Evolutionary conservation across 768 basidiomycete species (phyloP).

Genomic region (Dacryopinax spathularia): DNA sequence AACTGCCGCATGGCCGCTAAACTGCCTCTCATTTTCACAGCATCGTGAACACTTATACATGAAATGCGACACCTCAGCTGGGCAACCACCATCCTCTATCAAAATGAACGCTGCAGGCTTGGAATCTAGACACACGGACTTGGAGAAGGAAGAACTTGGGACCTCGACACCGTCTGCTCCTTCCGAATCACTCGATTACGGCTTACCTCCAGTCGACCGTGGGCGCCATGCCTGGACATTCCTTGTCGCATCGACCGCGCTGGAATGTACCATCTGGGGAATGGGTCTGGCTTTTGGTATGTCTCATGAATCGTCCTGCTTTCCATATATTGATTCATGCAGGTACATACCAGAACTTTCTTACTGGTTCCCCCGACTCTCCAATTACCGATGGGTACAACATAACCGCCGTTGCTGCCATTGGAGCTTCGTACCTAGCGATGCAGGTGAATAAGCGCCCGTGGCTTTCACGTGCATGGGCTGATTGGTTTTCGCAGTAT

Average conservation of each 20-base stretch:
- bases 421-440: slow-evolving; percentile 2
- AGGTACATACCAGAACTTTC: background rate
- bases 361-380: background rate
- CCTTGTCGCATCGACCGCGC: background rate
- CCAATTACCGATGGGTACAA: background rate
- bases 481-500: background rate
- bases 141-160: background rate
- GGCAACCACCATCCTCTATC: too few relatives aligned
- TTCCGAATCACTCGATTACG: background rate
- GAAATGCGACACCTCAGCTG: too few relatives aligned
- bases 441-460: background rate
- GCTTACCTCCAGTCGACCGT: background rate
- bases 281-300: background rate
- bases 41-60: too few relatives aligned
- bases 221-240: slow-evolving; percentile 3
- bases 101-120: too few relatives aligned
- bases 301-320: background rate
- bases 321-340: background rate
- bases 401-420: background rate
- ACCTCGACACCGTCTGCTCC: background rate
- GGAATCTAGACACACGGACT: too few relatives aligned
- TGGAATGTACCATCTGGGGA: background rate
- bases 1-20: too few relatives aligned
- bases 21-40: too few relatives aligned
- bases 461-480: background rate